Conservation (phyloP, 1,284 basidiomycete genomes). For the Takashimella koratensis region DNA sequence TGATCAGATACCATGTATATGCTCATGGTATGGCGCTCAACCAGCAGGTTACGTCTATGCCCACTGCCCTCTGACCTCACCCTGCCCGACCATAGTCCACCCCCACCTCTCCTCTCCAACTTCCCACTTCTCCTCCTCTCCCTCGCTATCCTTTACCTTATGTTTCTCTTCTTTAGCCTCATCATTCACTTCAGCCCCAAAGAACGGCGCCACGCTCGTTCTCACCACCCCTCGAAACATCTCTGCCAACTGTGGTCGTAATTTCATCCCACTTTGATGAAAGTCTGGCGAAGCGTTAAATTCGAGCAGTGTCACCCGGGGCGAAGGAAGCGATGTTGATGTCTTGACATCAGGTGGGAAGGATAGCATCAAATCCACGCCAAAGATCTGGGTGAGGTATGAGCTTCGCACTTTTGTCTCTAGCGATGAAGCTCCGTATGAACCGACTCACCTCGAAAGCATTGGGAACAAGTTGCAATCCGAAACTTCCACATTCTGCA, state of each 20-base stretch:
- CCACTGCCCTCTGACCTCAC: conserved; percentile 33
- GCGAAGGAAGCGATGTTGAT: conserved; percentile 49
- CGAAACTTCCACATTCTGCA: conserved; percentile 59
- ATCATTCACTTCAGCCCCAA: conserved; percentile 21
- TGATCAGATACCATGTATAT: too few relatives aligned
- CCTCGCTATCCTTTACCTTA: conserved; percentile 1
- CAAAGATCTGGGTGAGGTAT: conserved; percentile 59
- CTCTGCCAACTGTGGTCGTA: conserved; percentile 69
- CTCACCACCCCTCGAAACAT: conserved; percentile 70
- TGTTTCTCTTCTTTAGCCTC: conserved; percentile 9
- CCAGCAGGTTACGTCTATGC: too few relatives aligned
- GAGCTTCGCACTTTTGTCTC: background rate
- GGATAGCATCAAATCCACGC: conserved; percentile 82
- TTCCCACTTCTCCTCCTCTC: conserved; percentile 15
- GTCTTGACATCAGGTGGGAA: conserved; percentile 42
- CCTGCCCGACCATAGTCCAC: conserved; percentile 44
- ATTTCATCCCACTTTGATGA: conserved; percentile 80
- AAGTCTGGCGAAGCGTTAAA: conserved; percentile 96
- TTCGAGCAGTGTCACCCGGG: conserved; percentile 73
- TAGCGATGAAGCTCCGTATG: background rate
- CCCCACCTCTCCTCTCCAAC: conserved; percentile 38
- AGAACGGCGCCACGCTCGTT: conserved; percentile 65
- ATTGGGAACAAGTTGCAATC: conserved; percentile 71
- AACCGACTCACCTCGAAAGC: conserved; percentile 67
- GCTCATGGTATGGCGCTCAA: too few relatives aligned